Evolutionary conservation across 352 stramenopile species (phyloP).

Genomic region (Phytophthora cactorum): DNA sequence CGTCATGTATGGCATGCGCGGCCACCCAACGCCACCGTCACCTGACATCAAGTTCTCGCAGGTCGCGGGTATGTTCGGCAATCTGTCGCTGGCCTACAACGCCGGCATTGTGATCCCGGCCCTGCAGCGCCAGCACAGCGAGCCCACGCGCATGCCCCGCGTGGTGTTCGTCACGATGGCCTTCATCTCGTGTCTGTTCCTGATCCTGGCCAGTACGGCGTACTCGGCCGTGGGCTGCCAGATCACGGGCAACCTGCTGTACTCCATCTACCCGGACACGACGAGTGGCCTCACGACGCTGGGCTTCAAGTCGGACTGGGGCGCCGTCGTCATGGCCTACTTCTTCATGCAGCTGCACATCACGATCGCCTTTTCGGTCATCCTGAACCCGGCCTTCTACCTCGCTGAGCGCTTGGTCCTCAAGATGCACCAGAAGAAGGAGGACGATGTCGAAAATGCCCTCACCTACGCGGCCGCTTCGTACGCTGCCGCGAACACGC

Average conservation of each 20-base stretch:
- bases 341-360: constrained; percentile 37
- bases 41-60: constrained; percentile 33
- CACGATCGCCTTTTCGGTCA: neutral
- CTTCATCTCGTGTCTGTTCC: constrained; percentile 44
- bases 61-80: neutral
- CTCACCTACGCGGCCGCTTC: constrained; percentile 26
- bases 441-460: constrained; percentile 17
- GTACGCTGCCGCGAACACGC: constrained; percentile 24
- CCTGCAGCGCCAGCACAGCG: constrained; percentile 29
- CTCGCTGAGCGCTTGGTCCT: neutral
- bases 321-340: constrained; percentile 36
- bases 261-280: constrained; percentile 48
- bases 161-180: constrained; percentile 42
- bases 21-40: constrained; percentile 21
- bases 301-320: constrained; percentile 42
- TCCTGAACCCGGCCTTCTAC: neutral
- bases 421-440: neutral
- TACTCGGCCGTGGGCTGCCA: constrained; percentile 59
- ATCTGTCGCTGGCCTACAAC: neutral
- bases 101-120: constrained; percentile 1
- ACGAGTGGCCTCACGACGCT: constrained; percentile 37
- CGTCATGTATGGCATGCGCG: constrained; percentile 31
- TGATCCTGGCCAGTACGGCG: constrained; percentile 39
- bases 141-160: constrained; percentile 29
- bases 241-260: constrained; percentile 61